Evolutionary conservation across 768 basidiomycete species (phyloP).

Genomic region (Postia placenta): DNA sequence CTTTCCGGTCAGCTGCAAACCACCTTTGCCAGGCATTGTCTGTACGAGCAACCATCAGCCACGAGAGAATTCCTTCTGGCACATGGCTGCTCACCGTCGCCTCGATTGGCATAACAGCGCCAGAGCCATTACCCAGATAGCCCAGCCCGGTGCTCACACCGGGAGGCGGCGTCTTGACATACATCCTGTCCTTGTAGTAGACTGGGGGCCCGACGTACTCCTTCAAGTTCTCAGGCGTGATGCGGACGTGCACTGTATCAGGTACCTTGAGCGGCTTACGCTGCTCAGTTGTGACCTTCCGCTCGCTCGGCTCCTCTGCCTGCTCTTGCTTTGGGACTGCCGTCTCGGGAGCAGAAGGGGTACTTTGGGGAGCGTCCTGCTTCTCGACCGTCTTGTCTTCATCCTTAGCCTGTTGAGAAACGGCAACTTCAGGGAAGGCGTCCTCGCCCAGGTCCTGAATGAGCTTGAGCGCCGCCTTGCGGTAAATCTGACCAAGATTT

Average conservation of each 20-base stretch:
- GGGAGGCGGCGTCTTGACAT: conserved; percentile 70
- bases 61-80: not conserved
- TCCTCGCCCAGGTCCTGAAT: conserved; percentile 89
- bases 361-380: conserved; percentile 40
- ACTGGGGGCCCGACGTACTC: conserved; percentile 96
- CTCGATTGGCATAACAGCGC: conserved; percentile 96
- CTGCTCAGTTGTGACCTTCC: conserved; percentile 69
- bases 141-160: conserved; percentile 95
- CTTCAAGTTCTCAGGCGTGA: conserved; percentile 84
- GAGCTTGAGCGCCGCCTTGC: conserved; percentile 90
- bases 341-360: conserved; percentile 26
- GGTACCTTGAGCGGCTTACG: conserved; percentile 82
- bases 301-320: conserved; percentile 28
- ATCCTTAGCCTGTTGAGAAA: conserved; percentile 11
- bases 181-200: conserved; percentile 94
- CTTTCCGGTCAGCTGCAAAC: conserved; percentile 90
- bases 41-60: conserved; percentile 31
- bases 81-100: conserved; percentile 82
- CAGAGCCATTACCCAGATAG: conserved; percentile 93
- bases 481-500: conserved; percentile 75
- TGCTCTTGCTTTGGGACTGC: conserved; percentile 17
- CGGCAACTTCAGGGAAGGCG: conserved; percentile 51
- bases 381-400: conserved; percentile 40
- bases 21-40: conserved; percentile 96
- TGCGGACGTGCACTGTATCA: conserved; percentile 65